A percentile compares a stretch with the other conserved stretches of the same genome.
Evolutionary conservation across 2,329 filamentous ascomycete genomes (phyloP).

Genomic region (Cercospora zeina): DNA sequence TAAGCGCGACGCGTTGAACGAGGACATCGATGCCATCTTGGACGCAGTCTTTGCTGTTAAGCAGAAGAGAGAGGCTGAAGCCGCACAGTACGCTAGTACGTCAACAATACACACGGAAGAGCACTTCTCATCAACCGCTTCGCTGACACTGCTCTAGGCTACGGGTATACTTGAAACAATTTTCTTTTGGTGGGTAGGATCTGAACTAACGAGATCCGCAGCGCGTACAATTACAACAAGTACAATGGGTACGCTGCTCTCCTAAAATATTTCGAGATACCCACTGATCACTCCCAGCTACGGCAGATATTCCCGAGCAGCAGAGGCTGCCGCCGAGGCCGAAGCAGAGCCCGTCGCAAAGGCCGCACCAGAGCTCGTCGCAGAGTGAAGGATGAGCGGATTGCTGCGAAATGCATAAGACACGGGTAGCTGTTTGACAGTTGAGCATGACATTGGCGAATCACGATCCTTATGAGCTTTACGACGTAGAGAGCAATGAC

Average conservation of each 20-base stretch:
- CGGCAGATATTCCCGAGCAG: neutral
- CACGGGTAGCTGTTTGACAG: neutral
- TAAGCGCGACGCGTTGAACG: conserved; percentile 13
- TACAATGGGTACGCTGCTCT: neutral
- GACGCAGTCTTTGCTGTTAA: conserved; percentile 11
- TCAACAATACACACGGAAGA: neutral
- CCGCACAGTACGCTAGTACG: neutral
- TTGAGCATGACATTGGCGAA: neutral
- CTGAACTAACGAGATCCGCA: neutral
- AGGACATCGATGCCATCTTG: conserved; percentile 3
- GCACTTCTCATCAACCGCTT: neutral
- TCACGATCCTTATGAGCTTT: conserved; percentile 16
- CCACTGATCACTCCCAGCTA: neutral
- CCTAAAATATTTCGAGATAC: neutral
- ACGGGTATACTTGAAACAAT: neutral
- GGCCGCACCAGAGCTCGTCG: conserved; percentile 3
- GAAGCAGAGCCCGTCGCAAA: conserved; percentile 4
- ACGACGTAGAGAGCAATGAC: conserved; percentile 11
- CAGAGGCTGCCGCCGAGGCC: neutral
- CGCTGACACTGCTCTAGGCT: neutral
- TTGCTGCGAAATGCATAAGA: neutral
- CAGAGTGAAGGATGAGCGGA: neutral
- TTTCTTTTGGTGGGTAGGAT: no score
- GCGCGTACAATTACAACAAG: neutral
- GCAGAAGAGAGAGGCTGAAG: conserved; percentile 8